phyloP scores from a whole-genome alignment of 768 basidiomycete species.

The Suillus ampliporus region DNA sequence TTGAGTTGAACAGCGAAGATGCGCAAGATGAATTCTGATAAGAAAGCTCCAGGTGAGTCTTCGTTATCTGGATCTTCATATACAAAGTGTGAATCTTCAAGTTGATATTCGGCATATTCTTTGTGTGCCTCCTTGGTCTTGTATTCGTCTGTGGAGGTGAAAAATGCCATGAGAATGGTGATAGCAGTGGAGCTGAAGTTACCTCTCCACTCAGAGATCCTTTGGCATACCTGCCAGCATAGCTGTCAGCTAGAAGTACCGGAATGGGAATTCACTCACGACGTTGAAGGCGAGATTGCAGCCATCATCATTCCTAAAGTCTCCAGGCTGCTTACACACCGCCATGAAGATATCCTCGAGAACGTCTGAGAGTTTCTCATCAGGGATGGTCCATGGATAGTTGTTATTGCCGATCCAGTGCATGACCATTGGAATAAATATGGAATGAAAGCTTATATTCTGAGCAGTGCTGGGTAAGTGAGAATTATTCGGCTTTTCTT shows the following conservation, averaged over 20 bases:
- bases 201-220: conserved; percentile 4
- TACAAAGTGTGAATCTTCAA: neutral
- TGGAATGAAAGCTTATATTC: neutral
- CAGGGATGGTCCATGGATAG: neutral
- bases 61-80: neutral
- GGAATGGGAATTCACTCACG: neutral
- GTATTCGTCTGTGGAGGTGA: neutral
- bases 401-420: neutral
- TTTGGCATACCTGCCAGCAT: conserved; percentile 5
- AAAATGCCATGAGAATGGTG: neutral
- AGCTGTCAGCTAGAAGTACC: neutral
- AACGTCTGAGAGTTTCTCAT: neutral
- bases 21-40: neutral
- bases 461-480: neutral
- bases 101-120: neutral
- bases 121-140: neutral
- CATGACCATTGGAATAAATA: neutral
- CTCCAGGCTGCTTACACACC: neutral
- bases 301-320: neutral
- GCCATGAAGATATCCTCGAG: neutral
- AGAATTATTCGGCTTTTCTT: neutral
- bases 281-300: neutral
- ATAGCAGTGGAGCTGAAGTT: neutral
- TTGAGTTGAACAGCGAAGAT: neutral
- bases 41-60: conserved; percentile 1